Evolutionary conservation across 2,329 filamentous ascomycete species (phyloP), one percentile per base, ranked within the genome.

Genomic region (Fusarium nygamai): DNA sequence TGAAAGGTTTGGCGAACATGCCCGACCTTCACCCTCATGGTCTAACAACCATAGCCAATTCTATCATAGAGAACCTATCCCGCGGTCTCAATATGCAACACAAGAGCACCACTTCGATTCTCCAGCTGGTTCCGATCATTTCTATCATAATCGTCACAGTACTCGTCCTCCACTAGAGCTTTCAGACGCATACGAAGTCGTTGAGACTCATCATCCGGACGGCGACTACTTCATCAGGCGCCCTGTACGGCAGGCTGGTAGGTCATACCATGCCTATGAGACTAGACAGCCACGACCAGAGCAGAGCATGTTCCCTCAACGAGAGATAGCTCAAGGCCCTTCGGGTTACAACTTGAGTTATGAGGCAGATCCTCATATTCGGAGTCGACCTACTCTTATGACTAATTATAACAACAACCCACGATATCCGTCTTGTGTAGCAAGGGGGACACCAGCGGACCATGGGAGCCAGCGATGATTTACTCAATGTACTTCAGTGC

Each of bases 171-270:
- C 64, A 9, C 38, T 50, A 24, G 60, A 59, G 14, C 70, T 57
- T 33, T 64, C 76, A 11, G 83, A 84, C 53, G 72, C 82, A 9
- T 85, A 84, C 67, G 87, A 89, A 74, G 80, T 87, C 17, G 82
- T 89, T 39, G 83, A 85, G 44, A 83, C 86, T 13, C 81, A 82
- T 19, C 84, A 86, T 73, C 80, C 83, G 5, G 78, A 83, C 27
- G 86, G 86, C 17, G 82, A 86, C 56, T 88, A 88, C 68, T 84
- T 85, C 67, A 82, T 87, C 61, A 82, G 83, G 44, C 82, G 85
- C 34, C 85, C 85, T 9, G 72, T 85, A 31, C 77, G 78, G 46
- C 78, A 80, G 36, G 81, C 81, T 33, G 73, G 67, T 19, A 59
- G 58, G 34, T 57, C 74, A 29, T 61, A 78, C 48, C 81, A 82